Evolutionary conservation across 2,329 filamentous ascomycete genomes (phyloP).

Genomic region (Phyllosticta citribraziliensis): DNA sequence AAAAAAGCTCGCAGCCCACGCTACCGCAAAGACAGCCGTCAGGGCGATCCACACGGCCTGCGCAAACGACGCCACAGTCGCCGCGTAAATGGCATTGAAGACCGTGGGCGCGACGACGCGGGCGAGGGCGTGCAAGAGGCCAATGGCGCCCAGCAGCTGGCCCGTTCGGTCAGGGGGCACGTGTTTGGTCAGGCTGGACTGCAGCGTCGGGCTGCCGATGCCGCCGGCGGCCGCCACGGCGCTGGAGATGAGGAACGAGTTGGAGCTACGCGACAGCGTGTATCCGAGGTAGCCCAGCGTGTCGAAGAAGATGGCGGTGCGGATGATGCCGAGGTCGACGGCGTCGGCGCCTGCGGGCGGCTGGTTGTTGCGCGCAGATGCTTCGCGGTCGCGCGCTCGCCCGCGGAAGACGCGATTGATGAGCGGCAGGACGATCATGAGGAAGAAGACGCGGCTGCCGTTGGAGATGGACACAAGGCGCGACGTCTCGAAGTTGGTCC

Average conservation of each 20-base stretch:
- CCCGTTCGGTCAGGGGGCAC: constrained; percentile 74
- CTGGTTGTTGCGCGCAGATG: not conserved
- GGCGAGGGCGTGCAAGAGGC: constrained; percentile 72
- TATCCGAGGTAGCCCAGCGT: constrained; percentile 68
- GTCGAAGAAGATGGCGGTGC: constrained; percentile 66
- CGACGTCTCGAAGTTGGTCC: constrained; percentile 72
- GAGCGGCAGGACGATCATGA: constrained; percentile 66
- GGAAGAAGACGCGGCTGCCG: constrained; percentile 60
- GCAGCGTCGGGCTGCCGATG: constrained; percentile 74
- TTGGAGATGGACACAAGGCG: constrained; percentile 75
- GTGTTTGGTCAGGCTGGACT: constrained; percentile 81
- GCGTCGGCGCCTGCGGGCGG: constrained; percentile 60
- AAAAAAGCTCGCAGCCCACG: constrained; percentile 58
- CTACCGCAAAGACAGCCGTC: constrained; percentile 53
- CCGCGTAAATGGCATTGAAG: constrained; percentile 79
- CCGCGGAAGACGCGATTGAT: constrained; percentile 67
- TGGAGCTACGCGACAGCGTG: constrained; percentile 50
- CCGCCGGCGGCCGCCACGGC: constrained; percentile 69
- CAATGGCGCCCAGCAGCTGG: constrained; percentile 78
- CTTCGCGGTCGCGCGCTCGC: constrained; percentile 20
- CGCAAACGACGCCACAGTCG: constrained; percentile 66
- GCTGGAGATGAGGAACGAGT: constrained; percentile 61
- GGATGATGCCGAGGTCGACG: constrained; percentile 69
- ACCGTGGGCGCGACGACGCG: constrained; percentile 69
- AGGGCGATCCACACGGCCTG: constrained; percentile 78